Evolutionary conservation across 1,284 basidiomycete genomes (phyloP).

Genomic region (Tetrapyrgos nigripes): DNA sequence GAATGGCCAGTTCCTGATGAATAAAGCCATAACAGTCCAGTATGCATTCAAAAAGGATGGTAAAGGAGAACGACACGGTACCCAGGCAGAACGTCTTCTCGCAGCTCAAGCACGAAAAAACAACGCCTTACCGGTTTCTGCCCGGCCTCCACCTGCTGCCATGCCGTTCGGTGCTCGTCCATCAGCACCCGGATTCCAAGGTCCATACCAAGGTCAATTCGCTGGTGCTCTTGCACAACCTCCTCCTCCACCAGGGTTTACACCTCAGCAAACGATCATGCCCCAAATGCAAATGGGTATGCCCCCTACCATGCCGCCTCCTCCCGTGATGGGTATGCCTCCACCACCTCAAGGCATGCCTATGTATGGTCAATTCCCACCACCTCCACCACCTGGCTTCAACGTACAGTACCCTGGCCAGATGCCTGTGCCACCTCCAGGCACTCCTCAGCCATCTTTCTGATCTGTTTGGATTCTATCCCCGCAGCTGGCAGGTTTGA

Average conservation of each 20-base stretch:
- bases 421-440: slow-evolving; percentile 27
- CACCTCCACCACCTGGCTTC: slow-evolving; percentile 54
- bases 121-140: slow-evolving; percentile 80
- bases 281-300: slow-evolving; percentile 55
- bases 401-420: slow-evolving; percentile 35
- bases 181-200: slow-evolving; percentile 68
- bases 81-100: slow-evolving; percentile 92
- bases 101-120: slow-evolving; percentile 96
- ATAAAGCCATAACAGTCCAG: slow-evolving; percentile 95
- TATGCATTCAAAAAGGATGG: slow-evolving; percentile 99
- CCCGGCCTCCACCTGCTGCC: slow-evolving; percentile 74
- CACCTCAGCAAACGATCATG: slow-evolving; percentile 69
- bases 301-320: slow-evolving; percentile 40
- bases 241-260: slow-evolving; percentile 73
- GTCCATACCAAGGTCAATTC: slow-evolving; percentile 87
- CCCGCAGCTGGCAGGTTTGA: neutral
- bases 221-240: slow-evolving; percentile 81
- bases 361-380: slow-evolving; percentile 58
- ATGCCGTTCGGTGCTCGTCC: slow-evolving; percentile 70
- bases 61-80: slow-evolving; percentile 97
- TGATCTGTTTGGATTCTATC: neutral
- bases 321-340: slow-evolving; percentile 39
- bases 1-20: slow-evolving; percentile 98
- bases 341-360: slow-evolving; percentile 50
- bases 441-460: slow-evolving; percentile 14